Percentiles rank a stretch among this genome's conserved stretches.
Evolutionary conservation across 768 basidiomycete genomes (phyloP).

Genomic region (Mycena leptocephala): DNA sequence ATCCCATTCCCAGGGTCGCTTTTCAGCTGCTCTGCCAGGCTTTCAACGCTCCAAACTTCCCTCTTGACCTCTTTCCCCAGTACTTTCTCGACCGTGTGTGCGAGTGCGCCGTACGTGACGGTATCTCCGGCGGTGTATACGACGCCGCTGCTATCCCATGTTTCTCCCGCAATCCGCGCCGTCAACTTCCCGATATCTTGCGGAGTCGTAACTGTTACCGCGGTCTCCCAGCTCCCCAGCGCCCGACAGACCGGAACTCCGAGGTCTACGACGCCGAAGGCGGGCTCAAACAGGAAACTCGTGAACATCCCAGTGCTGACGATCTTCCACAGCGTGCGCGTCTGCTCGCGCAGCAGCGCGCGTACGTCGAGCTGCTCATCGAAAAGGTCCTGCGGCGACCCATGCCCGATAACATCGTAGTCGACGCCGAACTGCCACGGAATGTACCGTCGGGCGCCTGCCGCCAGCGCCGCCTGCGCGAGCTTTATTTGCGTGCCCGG

Average conservation of each 20-base stretch:
- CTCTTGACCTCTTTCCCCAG: slow-evolving; percentile 28
- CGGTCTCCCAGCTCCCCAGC: slow-evolving; percentile 40
- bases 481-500: slow-evolving; percentile 46
- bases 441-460: slow-evolving; percentile 45
- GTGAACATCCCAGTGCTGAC: slow-evolving; percentile 40
- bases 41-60: slow-evolving; percentile 35
- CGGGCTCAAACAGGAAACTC: slow-evolving; percentile 41
- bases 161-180: slow-evolving; percentile 37
- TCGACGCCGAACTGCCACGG: slow-evolving; percentile 57
- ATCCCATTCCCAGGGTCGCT: slow-evolving; percentile 38
- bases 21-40: slow-evolving; percentile 34
- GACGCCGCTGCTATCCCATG: slow-evolving; percentile 35
- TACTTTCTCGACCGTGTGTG: slow-evolving; percentile 38
- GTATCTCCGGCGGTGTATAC: slow-evolving; percentile 50
- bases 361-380: slow-evolving; percentile 54
- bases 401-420: slow-evolving; percentile 50
- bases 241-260: slow-evolving; percentile 35
- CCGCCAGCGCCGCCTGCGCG: slow-evolving; percentile 44
- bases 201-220: slow-evolving; percentile 46
- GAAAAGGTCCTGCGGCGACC: slow-evolving; percentile 48
- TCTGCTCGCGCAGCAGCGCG: slow-evolving; percentile 45
- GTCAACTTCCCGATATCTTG: slow-evolving; percentile 48
- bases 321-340: slow-evolving; percentile 41
- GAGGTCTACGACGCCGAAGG: slow-evolving; percentile 47
- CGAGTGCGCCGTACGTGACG: slow-evolving; percentile 42